A percentile compares a stretch with the other conserved stretches of the same genome.
phyloP scores from a whole-genome alignment of 305 asterid species.

The Fraxinus platypoda region DNA sequence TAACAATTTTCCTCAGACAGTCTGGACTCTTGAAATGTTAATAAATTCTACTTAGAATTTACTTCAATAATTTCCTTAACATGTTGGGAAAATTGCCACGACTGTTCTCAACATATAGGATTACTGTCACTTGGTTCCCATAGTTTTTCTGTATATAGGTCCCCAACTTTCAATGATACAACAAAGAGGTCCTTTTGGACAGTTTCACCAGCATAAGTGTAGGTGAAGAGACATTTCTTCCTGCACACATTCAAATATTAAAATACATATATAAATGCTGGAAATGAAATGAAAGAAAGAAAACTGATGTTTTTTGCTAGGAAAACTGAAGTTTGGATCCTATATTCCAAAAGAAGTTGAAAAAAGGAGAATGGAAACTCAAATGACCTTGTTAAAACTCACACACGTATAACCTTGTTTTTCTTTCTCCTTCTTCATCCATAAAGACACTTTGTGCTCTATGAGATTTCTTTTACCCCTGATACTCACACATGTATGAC shows the following conservation, averaged over 20 bases:
- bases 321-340: background rate
- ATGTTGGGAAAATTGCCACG: background rate
- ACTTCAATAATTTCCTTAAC: background rate
- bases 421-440: conserved; percentile 17
- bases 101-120: background rate
- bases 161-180: background rate
- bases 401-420: conserved; percentile 4
- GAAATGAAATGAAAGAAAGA: background rate
- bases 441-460: conserved; percentile 9
- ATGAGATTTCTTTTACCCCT: conserved; percentile 13
- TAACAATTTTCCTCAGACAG: background rate
- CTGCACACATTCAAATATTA: background rate
- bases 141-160: background rate
- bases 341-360: background rate
- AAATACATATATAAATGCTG: background rate
- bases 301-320: background rate
- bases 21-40: background rate
- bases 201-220: background rate
- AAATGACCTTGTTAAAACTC: background rate
- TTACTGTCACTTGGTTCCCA: background rate
- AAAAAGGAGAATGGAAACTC: background rate
- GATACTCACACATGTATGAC: background rate
- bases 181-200: background rate
- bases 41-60: background rate
- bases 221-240: background rate